Base-by-base conservation (phyloP, 176 grass and related monocot species). In the Juncus effusus region DNA sequence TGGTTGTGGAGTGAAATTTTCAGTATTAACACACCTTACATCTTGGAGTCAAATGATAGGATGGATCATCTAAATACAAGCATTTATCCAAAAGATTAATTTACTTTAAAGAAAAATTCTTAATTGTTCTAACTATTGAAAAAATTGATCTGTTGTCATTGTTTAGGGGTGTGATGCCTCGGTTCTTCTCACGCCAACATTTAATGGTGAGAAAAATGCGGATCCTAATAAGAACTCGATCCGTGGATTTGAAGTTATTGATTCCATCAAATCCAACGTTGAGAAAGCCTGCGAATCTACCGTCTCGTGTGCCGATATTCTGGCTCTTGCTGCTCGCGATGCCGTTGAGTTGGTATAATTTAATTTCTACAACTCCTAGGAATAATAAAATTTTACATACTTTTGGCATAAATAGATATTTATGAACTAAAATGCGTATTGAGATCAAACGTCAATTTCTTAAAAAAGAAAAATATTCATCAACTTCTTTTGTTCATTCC, bases 281-380 rank as follows among this genome's bases (percentile, higher is more conserved):
- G 88, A 91, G 69, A 61, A 77, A 3, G n/a, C 78, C 3, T 93
- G 81, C 84, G 66, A 62, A 0, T 44, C 41, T 56, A 67, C 66
- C 3, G 89, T 82, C 3, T 93, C 89, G 1, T 93, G 89, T n/a
- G 84, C 84, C 0, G 89, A 94, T 73, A 74, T 82, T 3, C 56
- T 87, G 0, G 84, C 89, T 35, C 84, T 93, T 13, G 81, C 89
- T 0, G 72, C 81, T 14, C 78, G 81, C 13, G 89, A 88, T 68
- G 57, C 71, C 53, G 84, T 84, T 10, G 36, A 66, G 45, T 51
- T 84, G 82, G 82, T 84, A n/a, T 7, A 7, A 45, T 7, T 45
- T 45, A 4, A 45, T 45, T 45, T 7, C 7, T 45, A 4, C 42
- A 45, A 45, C 42, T 45, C 42, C 5, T 45, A 45, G 42, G 7